phyloP scores from a whole-genome alignment of 148 eudicot genomes.

The Vaccinium corymbosum region DNA sequence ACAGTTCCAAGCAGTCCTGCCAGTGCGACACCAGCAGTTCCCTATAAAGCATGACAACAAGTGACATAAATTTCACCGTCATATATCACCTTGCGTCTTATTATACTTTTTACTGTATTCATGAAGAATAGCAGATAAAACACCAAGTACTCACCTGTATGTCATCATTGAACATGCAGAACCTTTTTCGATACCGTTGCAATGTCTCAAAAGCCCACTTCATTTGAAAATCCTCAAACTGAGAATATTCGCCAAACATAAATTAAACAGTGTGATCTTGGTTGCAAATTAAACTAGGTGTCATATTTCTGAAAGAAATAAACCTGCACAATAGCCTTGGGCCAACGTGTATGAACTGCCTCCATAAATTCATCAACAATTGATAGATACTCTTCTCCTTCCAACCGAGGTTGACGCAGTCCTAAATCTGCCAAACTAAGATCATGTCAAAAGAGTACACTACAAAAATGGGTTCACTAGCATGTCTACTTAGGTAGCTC shows the following conservation, averaged over 20 bases:
- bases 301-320: constrained; percentile 21
- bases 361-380: constrained; percentile 96
- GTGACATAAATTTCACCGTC: not conserved
- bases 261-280: constrained; percentile 16
- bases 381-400: constrained; percentile 88
- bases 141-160: constrained; percentile 59
- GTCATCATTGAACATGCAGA: constrained; percentile 99
- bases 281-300: constrained; percentile 10
- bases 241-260: constrained; percentile 20
- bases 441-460: constrained; percentile 18
- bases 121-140: constrained; percentile 4
- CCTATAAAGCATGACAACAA: constrained; percentile 37
- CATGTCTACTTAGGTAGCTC: not conserved
- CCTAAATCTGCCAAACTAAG: constrained; percentile 74
- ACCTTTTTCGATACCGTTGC: constrained; percentile 71
- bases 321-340: constrained; percentile 99
- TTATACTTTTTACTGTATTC: not conserved
- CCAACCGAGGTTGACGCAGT: constrained; percentile 81
- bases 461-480: not conserved
- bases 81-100: not conserved
- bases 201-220: constrained; percentile 99
- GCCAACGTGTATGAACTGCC: constrained; percentile 96
- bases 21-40: constrained; percentile 98
- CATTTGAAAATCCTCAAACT: constrained; percentile 99
- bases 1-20: constrained; percentile 96